Evolutionary conservation across 169 alveolate genomes (phyloP).

Genomic region (Plasmodium vivax): DNA sequence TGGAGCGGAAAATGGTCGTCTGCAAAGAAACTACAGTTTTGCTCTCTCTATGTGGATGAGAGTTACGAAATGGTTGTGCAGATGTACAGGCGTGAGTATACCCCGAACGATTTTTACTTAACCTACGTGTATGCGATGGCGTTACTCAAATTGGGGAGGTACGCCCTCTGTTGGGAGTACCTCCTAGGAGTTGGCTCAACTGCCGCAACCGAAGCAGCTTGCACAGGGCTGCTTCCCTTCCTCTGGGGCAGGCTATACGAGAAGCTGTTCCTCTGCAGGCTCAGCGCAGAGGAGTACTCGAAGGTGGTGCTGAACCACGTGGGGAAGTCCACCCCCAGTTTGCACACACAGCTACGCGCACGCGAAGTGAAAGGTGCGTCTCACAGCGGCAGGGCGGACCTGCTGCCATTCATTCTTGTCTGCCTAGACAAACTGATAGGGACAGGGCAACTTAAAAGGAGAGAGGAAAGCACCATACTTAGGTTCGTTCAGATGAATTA

Average conservation of each 20-base stretch:
- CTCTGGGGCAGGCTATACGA: conserved; percentile 21
- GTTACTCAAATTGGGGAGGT: conserved; percentile 23
- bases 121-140: conserved; percentile 25
- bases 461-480: conserved; percentile 10
- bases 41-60: conserved; percentile 5
- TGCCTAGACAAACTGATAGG: conserved; percentile 57
- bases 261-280: conserved; percentile 3
- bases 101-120: conserved; percentile 16
- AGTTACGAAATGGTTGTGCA: not conserved
- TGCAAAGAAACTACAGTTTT: conserved; percentile 1
- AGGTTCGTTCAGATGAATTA: conserved; percentile 10
- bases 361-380: not conserved
- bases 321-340: not conserved
- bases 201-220: not conserved
- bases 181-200: not conserved
- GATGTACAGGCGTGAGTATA: conserved; percentile 13
- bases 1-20: not conserved
- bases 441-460: conserved; percentile 6
- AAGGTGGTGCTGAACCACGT: conserved; percentile 16
- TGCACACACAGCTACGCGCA: not conserved
- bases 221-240: not conserved
- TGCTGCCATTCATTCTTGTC: conserved; percentile 31
- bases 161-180: conserved; percentile 15
- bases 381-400: not conserved
- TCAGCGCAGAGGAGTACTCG: conserved; percentile 38